Evolutionary conservation across 768 basidiomycete genomes (phyloP).

Genomic region (Boletus sp.): DNA sequence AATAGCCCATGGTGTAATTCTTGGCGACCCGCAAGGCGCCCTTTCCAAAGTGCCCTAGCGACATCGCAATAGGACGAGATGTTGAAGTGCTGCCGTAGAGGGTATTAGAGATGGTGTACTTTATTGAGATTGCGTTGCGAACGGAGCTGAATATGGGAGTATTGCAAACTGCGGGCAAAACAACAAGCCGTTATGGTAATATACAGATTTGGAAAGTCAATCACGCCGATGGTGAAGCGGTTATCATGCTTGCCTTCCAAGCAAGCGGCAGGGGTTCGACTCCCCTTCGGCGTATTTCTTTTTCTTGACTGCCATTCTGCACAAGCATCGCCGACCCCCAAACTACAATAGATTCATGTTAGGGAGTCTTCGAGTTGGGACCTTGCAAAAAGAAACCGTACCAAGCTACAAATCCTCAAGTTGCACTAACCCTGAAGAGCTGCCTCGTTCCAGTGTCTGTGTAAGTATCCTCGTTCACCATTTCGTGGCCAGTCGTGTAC

Average conservation of each 20-base stretch:
- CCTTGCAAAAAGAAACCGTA: neutral
- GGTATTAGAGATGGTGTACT: slow-evolving; percentile 13
- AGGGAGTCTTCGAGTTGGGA: neutral
- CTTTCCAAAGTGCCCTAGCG: slow-evolving; percentile 79
- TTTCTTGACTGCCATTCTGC: neutral
- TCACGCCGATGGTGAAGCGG: slow-evolving; percentile 78
- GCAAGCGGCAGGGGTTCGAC: slow-evolving; percentile 75
- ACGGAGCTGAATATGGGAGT: slow-evolving; percentile 11
- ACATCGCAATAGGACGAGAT: slow-evolving; percentile 30
- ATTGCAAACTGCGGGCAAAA: slow-evolving; percentile 11
- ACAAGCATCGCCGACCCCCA: neutral
- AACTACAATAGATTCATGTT: neutral
- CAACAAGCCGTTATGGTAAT: neutral
- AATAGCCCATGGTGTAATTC: slow-evolving; percentile 95
- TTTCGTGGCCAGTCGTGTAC: too few relatives aligned
- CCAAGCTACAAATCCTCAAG: too few relatives aligned
- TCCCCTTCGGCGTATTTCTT: slow-evolving; percentile 51
- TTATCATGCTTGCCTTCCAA: slow-evolving; percentile 93
- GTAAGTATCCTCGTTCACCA: too few relatives aligned
- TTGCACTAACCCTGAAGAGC: too few relatives aligned
- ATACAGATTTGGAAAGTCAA: neutral
- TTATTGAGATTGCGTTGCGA: slow-evolving; percentile 16
- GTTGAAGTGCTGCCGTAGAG: neutral
- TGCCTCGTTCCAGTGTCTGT: too few relatives aligned
- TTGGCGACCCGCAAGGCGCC: slow-evolving; percentile 85